Base-by-base conservation (phyloP, 1,284 basidiomycete genomes). In the Cryptococcus depauperatus region DNA sequence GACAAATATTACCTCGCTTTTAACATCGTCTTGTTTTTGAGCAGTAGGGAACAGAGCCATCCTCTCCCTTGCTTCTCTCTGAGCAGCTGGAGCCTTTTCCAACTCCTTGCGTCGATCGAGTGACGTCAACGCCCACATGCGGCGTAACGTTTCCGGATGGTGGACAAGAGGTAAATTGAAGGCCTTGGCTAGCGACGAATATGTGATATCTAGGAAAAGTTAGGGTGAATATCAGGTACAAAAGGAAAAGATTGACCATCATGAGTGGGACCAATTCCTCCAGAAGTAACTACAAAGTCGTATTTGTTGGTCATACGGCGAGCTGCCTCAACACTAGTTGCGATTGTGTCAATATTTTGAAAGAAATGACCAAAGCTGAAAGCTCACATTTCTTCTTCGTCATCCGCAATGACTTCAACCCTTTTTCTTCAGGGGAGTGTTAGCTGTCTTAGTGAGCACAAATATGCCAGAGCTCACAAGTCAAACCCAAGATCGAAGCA, bases 341-440 rank as follows among this genome's bases (percentile, higher is more conserved):
- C 41, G 44, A 28, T 40, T 32, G 38, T 21, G 22, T 37, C 43
- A 37, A 13, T 23, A 37, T 14, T n/a, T 14, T 4, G 7, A 10
- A 4, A 7, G 28, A 19, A 11, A 10, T 16, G 11, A 21, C 4
- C 16, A 13, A 11, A 8, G 33, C 5, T 19, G 25, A 11, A 11
- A 9, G 35, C 82, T 55, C 60, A 87, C 85, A 95, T 96, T 64
- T 90, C 84, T 9, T 80, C 79, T 62, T 90, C 84, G 44, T 90
- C 83, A 62, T 96, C 92, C 1, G 92, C 76, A 42, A 97, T 84
- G 41, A 96, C 89, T 60, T 96, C 89, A 61, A 95, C 81, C 30
- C 84, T 79, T 68, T 87, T 87, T 50, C 85, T 88, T 41, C 5
- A 18, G 35, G 29, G 32, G 3, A 11, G 35, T 8, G 25, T 32